Evolutionary conservation across 345 rosid species (phyloP), one percentile per base, ranked within the genome.

Genomic region (Euphorbia lathyris): DNA sequence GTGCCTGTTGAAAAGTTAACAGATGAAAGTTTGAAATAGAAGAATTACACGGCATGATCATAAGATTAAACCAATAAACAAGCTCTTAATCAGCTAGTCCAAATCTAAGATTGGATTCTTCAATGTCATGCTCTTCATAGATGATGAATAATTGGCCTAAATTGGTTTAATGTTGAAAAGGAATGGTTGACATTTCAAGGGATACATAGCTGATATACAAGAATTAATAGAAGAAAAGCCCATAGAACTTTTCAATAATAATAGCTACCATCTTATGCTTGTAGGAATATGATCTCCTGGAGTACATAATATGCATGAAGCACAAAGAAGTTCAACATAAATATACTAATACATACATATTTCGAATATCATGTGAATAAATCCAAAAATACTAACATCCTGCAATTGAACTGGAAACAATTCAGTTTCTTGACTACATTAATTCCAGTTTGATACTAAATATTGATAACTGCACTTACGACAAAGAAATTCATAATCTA

Each of bases 1-100:
- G 82, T 66, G 83, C 83, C 83, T 83, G 78, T 67, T 9, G 34
- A 50, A 75, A 53, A 23, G 64, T 27, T 43, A 76, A 17, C 64
- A 7, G 10, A 42, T 45, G 9, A 48, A 30, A 34, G 48, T 27
- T 51, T 23, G 66, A 23, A 40, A 34, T 62, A 66, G 48, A 52
- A 65, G 10, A 12, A 23, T 58, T 30, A 45, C 9, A 61, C 11
- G 3, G n/a, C 22, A 36, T 6, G 34, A 26, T 45, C 14, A 47
- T 1, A 65, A 23, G 55, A 26, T 45, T 19, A 65, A 17, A 20
- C 48, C 79, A 55, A 59, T 29, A 40, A 74, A 64, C 25, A 38
- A 40, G 58, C 58, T 65, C 47, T 42, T 51, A 9, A 45, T 19
- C 19, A 50, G 29, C 5, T 14, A 14, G 63, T 57, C 30, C 45